Evolutionary conservation across 2,329 filamentous ascomycete genomes (phyloP), one percentile per base, ranked within the genome.

Genomic region (Penicillium palitans): DNA sequence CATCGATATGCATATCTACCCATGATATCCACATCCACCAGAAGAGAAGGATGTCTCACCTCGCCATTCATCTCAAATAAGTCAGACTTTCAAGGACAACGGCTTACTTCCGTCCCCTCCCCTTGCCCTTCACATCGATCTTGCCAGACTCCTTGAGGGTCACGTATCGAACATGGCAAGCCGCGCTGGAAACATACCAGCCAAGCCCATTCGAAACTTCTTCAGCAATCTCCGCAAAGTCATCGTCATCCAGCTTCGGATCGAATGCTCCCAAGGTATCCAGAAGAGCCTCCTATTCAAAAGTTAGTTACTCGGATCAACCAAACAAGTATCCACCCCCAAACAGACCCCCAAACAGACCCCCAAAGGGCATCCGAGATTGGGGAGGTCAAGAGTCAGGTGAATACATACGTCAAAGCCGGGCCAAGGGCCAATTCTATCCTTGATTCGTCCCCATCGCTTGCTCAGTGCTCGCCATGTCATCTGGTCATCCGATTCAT

Each of bases 341-440:
- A 24, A 25, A 33, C 24, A 21, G 19, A 19, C 19, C 19, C 19
- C 19, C 19, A 19, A 19, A 19, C 24, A 12, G 7, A 48, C 21
- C 10, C 8, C 35, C 6, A 24, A 25, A 3, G 21, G 6, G 6
- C 12, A 33, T 24, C 6, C 3, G 41, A 17, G 10, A 33, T 6
- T n/a, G 39, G 15, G 27, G 19, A 13, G 8, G 13, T 10, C 15
- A 17, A 44, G 15, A 21, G n/a, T 5, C 1, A 45, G n/a, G 9
- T 42, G 17, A 27, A 35, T n/a, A 50, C 53, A 10, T 35, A 55
- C 53, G 19, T 55, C 45, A n/a, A 55, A 50, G 4, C 45, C 35
- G 10, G 45, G 25, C 53, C 53, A 55, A 3, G 12, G 27, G 10
- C 53, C 53, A 42, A 55, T 50, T 8, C 8, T 48, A 8, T 25